These are phyloP conservation scores for Nasturtium officinale DNA, from an alignment of 345 rosid genomes.

Conservation along the genomic window DNA sequence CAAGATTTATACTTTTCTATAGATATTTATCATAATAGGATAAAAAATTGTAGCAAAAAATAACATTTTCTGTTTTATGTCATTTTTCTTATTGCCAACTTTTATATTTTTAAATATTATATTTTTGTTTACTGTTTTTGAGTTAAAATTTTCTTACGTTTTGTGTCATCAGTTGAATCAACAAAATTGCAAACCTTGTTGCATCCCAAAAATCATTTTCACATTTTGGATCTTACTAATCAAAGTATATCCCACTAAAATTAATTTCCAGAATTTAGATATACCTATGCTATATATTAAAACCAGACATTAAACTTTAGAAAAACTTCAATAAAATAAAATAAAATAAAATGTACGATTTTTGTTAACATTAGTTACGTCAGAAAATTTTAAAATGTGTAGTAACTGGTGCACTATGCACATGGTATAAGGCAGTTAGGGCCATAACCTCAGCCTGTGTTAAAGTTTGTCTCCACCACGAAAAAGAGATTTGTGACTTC, in stretches of 20 bases:
- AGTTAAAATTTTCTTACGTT: no score
- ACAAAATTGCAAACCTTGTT: background rate
- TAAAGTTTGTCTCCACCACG: constrained; percentile 46
- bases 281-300: background rate
- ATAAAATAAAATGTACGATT: constrained; percentile 10
- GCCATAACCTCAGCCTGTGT: constrained; percentile 47
- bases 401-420: constrained; percentile 43
- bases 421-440: constrained; percentile 46
- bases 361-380: constrained; percentile 23
- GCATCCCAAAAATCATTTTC: background rate
- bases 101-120: no score
- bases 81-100: no score
- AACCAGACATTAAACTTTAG: background rate
- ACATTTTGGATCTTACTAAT: background rate
- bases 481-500: constrained; percentile 43
- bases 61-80: no score
- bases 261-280: background rate
- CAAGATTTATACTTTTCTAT: no score
- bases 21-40: no score
- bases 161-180: no score
- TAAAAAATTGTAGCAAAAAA: no score
- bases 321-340: background rate
- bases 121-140: no score
- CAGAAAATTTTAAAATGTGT: constrained; percentile 12
- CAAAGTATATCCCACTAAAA: constrained; percentile 1